Conservation (phyloP, 2,329 filamentous ascomycete species). For the Claviceps monticola region DNA sequence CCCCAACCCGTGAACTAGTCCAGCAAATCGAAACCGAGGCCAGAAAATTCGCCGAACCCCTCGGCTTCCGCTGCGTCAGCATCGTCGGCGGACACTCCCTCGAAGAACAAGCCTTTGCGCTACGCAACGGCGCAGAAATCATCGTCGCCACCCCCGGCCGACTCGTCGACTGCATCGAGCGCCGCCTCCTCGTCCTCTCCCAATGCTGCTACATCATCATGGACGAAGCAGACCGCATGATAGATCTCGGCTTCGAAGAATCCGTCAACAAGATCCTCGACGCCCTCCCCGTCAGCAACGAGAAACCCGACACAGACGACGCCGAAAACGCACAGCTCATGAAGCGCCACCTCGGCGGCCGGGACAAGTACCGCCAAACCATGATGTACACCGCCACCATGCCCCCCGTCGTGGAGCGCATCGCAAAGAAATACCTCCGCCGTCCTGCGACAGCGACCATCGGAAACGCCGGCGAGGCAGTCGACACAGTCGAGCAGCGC, state of each 20-base stretch:
- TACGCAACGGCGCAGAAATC: constrained; percentile 89
- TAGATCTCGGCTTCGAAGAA: constrained; percentile 95
- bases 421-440: constrained; percentile 92
- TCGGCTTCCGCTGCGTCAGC: constrained; percentile 90
- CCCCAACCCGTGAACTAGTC: constrained; percentile 90
- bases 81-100: constrained; percentile 95
- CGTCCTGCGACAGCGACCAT: constrained; percentile 90
- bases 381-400: constrained; percentile 99
- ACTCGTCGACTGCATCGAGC: constrained; percentile 92
- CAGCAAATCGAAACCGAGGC: constrained; percentile 96
- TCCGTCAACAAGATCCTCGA: constrained; percentile 95
- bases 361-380: constrained; percentile 80
- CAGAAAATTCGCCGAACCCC: constrained; percentile 75
- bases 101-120: constrained; percentile 81
- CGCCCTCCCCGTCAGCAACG: constrained; percentile 79
- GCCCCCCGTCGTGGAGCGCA: constrained; percentile 82
- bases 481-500: constrained; percentile 94
- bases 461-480: constrained; percentile 85
- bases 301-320: constrained; percentile 87
- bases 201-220: constrained; percentile 98
- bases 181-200: constrained; percentile 77
- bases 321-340: constrained; percentile 81
- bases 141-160: constrained; percentile 97
- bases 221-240: constrained; percentile 99
- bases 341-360: constrained; percentile 60